These are phyloP conservation scores for Melanomma pulvis-pyrius DNA, from an alignment of 495 filamentous ascomycete genomes.

Conservation along the genomic window DNA sequence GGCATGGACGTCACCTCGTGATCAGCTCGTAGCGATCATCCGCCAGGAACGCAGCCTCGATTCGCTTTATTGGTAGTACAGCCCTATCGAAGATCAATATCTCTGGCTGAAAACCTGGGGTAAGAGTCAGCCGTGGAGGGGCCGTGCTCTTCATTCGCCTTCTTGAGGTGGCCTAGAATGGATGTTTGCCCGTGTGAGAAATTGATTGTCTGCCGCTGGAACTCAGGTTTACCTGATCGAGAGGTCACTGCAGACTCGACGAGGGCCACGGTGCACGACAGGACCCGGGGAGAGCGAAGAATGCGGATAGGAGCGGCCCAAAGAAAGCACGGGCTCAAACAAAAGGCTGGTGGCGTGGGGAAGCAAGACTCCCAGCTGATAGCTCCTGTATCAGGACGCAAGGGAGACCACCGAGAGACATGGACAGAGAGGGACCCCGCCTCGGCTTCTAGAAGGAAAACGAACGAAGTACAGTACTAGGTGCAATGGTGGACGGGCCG, in stretches of 20 bases:
- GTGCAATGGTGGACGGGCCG: not conserved
- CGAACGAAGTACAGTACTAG: not conserved
- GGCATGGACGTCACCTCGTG: not conserved
- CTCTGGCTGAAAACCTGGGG: not conserved
- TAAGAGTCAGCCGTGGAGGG: not conserved
- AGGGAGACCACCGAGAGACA: conserved; percentile 3
- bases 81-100: conserved; percentile 1
- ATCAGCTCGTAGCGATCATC: conserved; percentile 4
- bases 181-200: not conserved
- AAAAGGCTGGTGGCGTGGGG: not conserved
- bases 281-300: not conserved
- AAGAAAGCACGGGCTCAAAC: not conserved
- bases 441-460: conserved; percentile 16
- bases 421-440: not conserved
- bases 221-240: conserved; percentile 1
- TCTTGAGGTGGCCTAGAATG: not conserved
- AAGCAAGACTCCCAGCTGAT: not conserved
- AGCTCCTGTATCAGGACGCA: conserved; percentile 16
- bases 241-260: conserved; percentile 1
- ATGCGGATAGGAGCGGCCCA: not conserved
- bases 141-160: not conserved
- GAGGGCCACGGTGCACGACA: not conserved
- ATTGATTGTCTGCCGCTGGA: not conserved
- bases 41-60: conserved; percentile 1
- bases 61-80: not conserved